Evolutionary conservation across 1,284 basidiomycete species (phyloP), one percentile per base, ranked within the genome.

Genomic region (Cryptococcus wingfieldii): DNA sequence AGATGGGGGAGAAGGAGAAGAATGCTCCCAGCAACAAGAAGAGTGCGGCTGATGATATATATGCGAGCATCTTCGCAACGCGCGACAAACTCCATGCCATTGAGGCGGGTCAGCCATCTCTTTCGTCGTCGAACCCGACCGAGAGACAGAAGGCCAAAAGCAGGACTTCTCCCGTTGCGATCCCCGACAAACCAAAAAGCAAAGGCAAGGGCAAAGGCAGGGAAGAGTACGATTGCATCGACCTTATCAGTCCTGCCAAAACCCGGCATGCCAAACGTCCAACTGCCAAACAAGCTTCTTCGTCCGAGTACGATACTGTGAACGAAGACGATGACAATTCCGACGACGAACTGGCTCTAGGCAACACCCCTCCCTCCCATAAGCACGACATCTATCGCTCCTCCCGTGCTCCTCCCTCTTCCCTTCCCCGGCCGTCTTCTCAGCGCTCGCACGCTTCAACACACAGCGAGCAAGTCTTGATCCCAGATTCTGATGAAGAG

Each of bases 261-360:
- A 34, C 7, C 31, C 6, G 10, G 31, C 31, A 34, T 34, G 31
- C 31, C 10, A 31, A 10, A 31, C 10, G 31, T 31, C 4, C 19
- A 19, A 19, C 19, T 19, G 19, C 19, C 19, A 23, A 23, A 23
- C 23, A 23, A 23, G 23, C 31, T 34, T 3, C 31, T 34, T 28
- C 38, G n/a, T 25, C 19, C n/a, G 47, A 49, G 1, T 28, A 49
- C 18, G 19, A 23, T 7, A 38, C 10, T 19, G 16, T 37, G 34
- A 14, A 19, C 34, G 31, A 38, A 38, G 6, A 51, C 16, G 44
- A 47, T 14, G 27, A 31, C 9, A 34, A 39, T 1, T 37, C 38
- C 8, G 46, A 48, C 27, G 55, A 57, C 42, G 51, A 53, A 34
- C 14, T 57, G 34, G 19, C 27, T 6, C 31, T 57, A 14, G 55